Evolutionary conservation across 129 eudicot species (phyloP).

Genomic region (Flaveria trinervia): DNA sequence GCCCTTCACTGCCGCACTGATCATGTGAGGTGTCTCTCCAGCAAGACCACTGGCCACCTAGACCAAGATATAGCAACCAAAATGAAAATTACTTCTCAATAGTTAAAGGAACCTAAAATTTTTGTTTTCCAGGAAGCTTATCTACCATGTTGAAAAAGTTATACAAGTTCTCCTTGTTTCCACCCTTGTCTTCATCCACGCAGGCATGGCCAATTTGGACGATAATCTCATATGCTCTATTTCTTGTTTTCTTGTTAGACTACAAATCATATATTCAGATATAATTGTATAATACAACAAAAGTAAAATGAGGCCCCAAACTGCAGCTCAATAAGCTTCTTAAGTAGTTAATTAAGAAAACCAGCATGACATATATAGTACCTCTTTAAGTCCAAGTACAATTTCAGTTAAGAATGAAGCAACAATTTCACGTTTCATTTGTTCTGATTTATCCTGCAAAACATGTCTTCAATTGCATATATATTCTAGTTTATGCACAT

Average conservation of each 20-base stretch:
- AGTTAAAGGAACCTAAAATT: conserved; percentile 1
- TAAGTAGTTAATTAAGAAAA: neutral
- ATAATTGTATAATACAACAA: neutral
- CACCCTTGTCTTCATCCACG: conserved; percentile 76
- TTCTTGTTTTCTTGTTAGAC: conserved; percentile 93
- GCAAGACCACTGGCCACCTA: conserved; percentile 94
- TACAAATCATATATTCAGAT: conserved; percentile 30
- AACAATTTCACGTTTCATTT: conserved; percentile 53
- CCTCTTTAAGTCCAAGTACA: conserved; percentile 95
- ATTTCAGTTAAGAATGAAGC: conserved; percentile 87
- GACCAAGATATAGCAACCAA: conserved; percentile 5
- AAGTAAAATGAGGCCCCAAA: neutral
- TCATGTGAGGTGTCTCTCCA: conserved; percentile 95
- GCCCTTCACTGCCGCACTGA: conserved; percentile 94
- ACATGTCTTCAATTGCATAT: conserved; percentile 1
- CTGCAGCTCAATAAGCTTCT: neutral
- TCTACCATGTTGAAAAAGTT: conserved; percentile 77
- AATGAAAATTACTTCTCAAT: neutral
- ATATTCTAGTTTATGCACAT: conserved; percentile 13
- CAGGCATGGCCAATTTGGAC: conserved; percentile 96
- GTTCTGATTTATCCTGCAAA: conserved; percentile 63
- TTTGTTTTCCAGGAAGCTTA: neutral
- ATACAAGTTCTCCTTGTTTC: conserved; percentile 61
- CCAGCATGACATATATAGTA: conserved; percentile 31
- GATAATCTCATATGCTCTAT: conserved; percentile 89